These are phyloP conservation scores for Scedosporium minutisporum DNA, from an alignment of 2,329 filamentous ascomycete genomes.

Conservation along the genomic window DNA sequence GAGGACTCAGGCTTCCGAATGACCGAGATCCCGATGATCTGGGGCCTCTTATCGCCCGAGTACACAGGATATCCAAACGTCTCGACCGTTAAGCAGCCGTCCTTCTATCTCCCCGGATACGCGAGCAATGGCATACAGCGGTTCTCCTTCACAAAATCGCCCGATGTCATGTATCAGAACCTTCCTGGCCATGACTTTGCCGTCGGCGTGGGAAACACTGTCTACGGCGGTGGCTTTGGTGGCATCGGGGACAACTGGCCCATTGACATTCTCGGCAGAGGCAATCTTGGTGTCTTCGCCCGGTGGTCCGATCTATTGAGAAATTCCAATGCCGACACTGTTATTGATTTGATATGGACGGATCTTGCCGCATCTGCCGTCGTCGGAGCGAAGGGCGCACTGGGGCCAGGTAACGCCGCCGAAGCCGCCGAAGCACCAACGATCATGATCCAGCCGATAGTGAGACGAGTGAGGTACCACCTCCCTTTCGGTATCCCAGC, in stretches of 20 bases:
- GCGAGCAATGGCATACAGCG: too few species aligned
- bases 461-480: too few species aligned
- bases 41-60: constrained; percentile 26
- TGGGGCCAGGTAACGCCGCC: too few species aligned
- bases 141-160: background rate
- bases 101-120: constrained; percentile 11
- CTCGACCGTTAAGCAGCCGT: constrained; percentile 17
- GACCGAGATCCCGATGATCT: constrained; percentile 21
- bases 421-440: too few species aligned
- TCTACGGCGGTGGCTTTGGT: constrained; percentile 4
- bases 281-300: constrained; percentile 26
- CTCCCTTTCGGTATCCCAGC: too few species aligned
- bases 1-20: constrained; percentile 16
- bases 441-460: too few species aligned
- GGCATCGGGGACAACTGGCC: background rate
- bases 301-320: constrained; percentile 5
- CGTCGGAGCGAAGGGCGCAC: constrained; percentile 21
- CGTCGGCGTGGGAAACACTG: constrained; percentile 13
- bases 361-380: constrained; percentile 32
- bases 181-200: constrained; percentile 24
- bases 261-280: constrained; percentile 10
- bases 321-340: constrained; percentile 14
- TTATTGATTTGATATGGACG: constrained; percentile 34
- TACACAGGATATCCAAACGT: constrained; percentile 18
- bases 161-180: constrained; percentile 11